Conservation (phyloP, 352 stramenopile species). For the Globisporangium lucens region DNA sequence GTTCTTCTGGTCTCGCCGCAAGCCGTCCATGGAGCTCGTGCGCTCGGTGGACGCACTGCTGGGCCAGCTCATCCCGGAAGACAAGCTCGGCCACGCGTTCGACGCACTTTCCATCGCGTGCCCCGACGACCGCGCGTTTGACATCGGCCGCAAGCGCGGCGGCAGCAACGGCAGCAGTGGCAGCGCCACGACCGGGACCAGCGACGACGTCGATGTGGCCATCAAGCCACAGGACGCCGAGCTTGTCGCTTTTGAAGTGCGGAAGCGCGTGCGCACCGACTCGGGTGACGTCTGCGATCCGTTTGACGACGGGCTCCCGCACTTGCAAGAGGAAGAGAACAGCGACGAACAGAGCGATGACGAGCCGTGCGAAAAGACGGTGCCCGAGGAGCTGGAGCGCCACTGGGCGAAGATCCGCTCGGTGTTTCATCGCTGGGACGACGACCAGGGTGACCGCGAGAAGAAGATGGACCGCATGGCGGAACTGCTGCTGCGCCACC, state of each 20-base stretch:
- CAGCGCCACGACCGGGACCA: neutral
- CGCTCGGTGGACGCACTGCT: constrained; percentile 64
- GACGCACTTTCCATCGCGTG: constrained; percentile 40
- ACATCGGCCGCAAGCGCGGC: constrained; percentile 23
- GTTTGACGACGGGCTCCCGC: constrained; percentile 21
- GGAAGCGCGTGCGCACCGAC: constrained; percentile 25
- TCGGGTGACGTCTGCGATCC: constrained; percentile 23
- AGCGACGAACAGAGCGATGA: constrained; percentile 53
- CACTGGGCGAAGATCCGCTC: constrained; percentile 73
- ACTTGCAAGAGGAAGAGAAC: constrained; percentile 41
- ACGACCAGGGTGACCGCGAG: constrained; percentile 61
- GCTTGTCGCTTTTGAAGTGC: constrained; percentile 6
- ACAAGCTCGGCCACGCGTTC: constrained; percentile 52
- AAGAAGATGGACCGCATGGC: constrained; percentile 82
- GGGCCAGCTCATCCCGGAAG: constrained; percentile 51
- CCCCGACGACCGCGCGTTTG: constrained; percentile 21
- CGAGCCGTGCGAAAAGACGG: constrained; percentile 55
- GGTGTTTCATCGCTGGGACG: constrained; percentile 75
- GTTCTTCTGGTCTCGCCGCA: constrained; percentile 75
- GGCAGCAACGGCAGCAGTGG: constrained; percentile 10
- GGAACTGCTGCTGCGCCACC: constrained; percentile 67
- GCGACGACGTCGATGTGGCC: constrained; percentile 11
- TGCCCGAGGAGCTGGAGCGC: constrained; percentile 70
- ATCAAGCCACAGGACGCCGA: constrained; percentile 6
- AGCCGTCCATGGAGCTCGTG: constrained; percentile 73